Base-by-base conservation (phyloP, 1,284 basidiomycete species). In the Cystobasidiaceae sp. region DNA sequence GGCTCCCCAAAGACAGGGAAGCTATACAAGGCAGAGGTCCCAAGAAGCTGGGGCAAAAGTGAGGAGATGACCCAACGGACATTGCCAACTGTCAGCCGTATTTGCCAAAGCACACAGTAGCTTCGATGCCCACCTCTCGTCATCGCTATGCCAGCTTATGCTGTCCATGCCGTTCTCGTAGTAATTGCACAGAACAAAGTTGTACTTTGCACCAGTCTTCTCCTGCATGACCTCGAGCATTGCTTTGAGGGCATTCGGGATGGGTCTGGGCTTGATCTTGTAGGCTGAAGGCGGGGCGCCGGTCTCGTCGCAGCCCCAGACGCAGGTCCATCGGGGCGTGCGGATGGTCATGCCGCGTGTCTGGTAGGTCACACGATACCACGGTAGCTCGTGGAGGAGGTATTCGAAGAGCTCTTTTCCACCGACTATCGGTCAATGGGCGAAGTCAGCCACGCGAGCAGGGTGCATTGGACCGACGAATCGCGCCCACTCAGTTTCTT, bases 101-200 rank as follows among this genome's bases (percentile, higher is more conserved):
- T n/a, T n/a, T n/a, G n/a, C n/a, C n/a, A n/a, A n/a, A n/a, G n/a
- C n/a, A n/a, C n/a, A n/a, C n/a, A n/a, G n/a, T n/a, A n/a, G n/a
- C n/a, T n/a, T n/a, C n/a, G n/a, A n/a, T n/a, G 30, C 58, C 66
- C 77, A 78, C 23, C 72, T 70, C 65, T 78, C 77, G 48, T 76
- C 77, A 68, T 79, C 77, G 19, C 71, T 74, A 62, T 79, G 78
- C 59, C 76, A 79, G 2, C 74, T 75, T 49, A 77, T 78, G 6
- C 74, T 75, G 58, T 78, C 77, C 45, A 71, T 70, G 8, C 78
- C 78, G 21, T 74, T 71, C 27, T 76, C 71, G 66, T 79, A 79
- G 66, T 74, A 77, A 62, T 79, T 78, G 61, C 75, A 46, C 30
- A 72, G 65, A 23, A 72, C 51, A 28, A 70, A 67, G 50, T 73